Evolutionary conservation across 2,329 filamentous ascomycete species (phyloP).

Genomic region (Microdochium nivale): DNA sequence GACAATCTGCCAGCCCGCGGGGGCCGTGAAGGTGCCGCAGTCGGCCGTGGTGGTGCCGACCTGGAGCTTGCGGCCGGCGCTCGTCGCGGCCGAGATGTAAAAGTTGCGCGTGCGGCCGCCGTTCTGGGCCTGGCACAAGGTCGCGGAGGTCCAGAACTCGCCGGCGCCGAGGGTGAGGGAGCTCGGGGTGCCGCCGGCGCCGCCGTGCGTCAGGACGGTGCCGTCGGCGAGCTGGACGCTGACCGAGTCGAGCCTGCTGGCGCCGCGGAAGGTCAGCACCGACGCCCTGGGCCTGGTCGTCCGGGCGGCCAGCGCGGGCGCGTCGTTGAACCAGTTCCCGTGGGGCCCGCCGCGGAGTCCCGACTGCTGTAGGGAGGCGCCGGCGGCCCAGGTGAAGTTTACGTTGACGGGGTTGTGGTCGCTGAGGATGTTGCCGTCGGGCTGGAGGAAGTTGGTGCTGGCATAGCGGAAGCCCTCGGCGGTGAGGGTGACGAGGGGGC

Average conservation of each 20-base stretch:
- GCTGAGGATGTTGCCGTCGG: conserved; percentile 45
- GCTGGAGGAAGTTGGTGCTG: conserved; percentile 45
- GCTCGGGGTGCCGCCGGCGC: conserved; percentile 35
- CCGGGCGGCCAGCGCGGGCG: conserved; percentile 25
- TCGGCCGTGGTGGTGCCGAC: conserved; percentile 35
- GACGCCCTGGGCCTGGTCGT: conserved; percentile 23
- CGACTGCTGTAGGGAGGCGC: conserved; percentile 30
- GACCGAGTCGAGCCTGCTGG: conserved; percentile 39
- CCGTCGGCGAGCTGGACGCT: conserved; percentile 38
- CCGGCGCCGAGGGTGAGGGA: conserved; percentile 32
- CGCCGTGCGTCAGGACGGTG: conserved; percentile 41
- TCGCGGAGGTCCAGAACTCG: conserved; percentile 40
- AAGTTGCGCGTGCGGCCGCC: conserved; percentile 40
- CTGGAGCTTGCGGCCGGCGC: conserved; percentile 32
- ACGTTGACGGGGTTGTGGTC: conserved; percentile 59
- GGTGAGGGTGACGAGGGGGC: conserved; percentile 32
- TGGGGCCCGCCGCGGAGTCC: conserved; percentile 37
- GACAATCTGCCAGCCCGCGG: conserved; percentile 41
- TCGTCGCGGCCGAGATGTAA: conserved; percentile 45
- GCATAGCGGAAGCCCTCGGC: conserved; percentile 47
- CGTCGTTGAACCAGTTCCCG: conserved; percentile 48
- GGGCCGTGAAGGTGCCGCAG: conserved; percentile 37
- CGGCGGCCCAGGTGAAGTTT: conserved; percentile 37
- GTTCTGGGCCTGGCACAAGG: conserved; percentile 41
- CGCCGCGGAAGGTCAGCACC: conserved; percentile 36